These are phyloP conservation scores for Xerocomus nothofagi DNA, from an alignment of 1,284 basidiomycete genomes.

Conservation along the genomic window DNA sequence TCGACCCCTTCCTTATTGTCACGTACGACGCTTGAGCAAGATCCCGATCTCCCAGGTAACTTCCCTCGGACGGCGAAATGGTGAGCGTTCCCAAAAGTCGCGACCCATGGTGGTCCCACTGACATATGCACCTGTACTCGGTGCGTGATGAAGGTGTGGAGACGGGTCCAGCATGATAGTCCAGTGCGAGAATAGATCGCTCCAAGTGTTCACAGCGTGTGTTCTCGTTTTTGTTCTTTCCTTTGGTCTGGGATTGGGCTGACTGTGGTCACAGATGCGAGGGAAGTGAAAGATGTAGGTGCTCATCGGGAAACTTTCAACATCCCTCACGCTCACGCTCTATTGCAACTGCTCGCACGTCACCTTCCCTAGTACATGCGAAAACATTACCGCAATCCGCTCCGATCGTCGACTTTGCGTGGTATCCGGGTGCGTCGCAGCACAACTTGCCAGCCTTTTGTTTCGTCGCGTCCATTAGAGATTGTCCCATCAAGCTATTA, in stretches of 20 bases:
- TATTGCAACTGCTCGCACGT: not conserved
- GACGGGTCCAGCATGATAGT: slow-evolving; percentile 60
- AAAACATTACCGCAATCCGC: slow-evolving; percentile 53
- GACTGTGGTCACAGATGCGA: not conserved
- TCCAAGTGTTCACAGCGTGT: slow-evolving; percentile 44
- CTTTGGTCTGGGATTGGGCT: not conserved
- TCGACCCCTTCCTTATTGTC: slow-evolving; percentile 8
- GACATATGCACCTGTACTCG: not conserved
- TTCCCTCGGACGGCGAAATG: slow-evolving; percentile 54
- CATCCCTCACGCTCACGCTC: not conserved
- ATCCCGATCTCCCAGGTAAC: slow-evolving; percentile 36
- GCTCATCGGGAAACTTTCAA: not conserved
- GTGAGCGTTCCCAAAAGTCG: slow-evolving; percentile 29
- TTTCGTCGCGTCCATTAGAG: slow-evolving; percentile 77
- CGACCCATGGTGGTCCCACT: slow-evolving; percentile 1
- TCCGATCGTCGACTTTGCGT: slow-evolving; percentile 71
- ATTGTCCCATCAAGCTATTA: slow-evolving; percentile 78
- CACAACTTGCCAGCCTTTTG: slow-evolving; percentile 68
- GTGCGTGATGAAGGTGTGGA: slow-evolving; percentile 50
- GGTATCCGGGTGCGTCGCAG: slow-evolving; percentile 77
- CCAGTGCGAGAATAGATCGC: slow-evolving; percentile 60
- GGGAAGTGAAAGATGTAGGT: slow-evolving; percentile 11
- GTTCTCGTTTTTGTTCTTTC: not conserved
- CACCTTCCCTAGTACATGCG: slow-evolving; percentile 8
- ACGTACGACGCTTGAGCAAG: slow-evolving; percentile 15